Base-by-base conservation (phyloP, 1,284 basidiomycete genomes). In the Mycena sp. region DNA sequence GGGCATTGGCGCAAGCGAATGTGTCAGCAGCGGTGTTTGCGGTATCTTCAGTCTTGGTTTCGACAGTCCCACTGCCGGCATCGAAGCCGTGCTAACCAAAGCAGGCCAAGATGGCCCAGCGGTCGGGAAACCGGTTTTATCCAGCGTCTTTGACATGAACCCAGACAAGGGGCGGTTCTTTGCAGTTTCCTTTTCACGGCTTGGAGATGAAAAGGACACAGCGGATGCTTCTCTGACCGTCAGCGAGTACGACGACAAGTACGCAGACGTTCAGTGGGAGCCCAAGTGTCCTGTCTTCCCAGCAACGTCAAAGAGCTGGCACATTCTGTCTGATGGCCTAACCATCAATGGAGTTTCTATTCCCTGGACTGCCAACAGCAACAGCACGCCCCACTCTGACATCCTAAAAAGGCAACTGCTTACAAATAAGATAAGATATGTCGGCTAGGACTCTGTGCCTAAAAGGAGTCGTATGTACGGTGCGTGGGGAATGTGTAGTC, bases 201-300 rank as follows among this genome's bases (percentile, higher is more conserved):
- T 77, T 3, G 71, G 72, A 4, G 77, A 80, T 44, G 64, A 74
- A n/a, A 77, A 80, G 53, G 67, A 75, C 17, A 78, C 74, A 0
- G 70, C 71, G 16, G 78, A 78, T 26, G 82, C 82, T 0, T 72
- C 72, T 7, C 74, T 85, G 66, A 71, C 74, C 6, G 80, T 85
- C 53, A 80, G 82, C n/a, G 81, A 82, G 67, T 79, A 81, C 66
- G 78, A 79, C 4, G 65, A 74, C 0, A 63, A 69, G 9, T 84
- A 76, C 61, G 51, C 67, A 5, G 69, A 67, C 1, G 70, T 84
- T 4, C 69, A 69, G 11, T 40, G 70, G n/a, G 68, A 70, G 32
- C 68, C 79, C 9, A 76, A 76, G 63, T 69, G 78, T 25, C 61
- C 71, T 1, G 74, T 82, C 29, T 72, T 70, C 35, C 80, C 81